These are phyloP conservation scores for Talaromyces sp. DNA, from an alignment of 2,329 filamentous ascomycete species.

Conservation along the genomic window DNA sequence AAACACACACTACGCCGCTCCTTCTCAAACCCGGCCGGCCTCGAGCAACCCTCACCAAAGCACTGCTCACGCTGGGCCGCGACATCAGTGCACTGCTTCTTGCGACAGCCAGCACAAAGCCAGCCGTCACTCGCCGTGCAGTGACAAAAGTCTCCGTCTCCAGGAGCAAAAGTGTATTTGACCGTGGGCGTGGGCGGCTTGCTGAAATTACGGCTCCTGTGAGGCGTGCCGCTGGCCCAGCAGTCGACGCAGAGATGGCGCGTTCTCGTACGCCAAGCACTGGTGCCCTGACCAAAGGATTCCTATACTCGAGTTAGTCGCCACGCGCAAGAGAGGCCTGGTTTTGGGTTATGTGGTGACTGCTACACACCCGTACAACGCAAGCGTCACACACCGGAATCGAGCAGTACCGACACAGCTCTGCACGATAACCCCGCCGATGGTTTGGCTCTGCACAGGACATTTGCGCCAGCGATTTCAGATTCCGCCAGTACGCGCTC, in stretches of 20 bases:
- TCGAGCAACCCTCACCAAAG: slow-evolving; percentile 19
- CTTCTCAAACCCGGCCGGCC: slow-evolving; percentile 15
- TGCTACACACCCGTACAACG: slow-evolving; percentile 17
- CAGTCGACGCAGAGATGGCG: slow-evolving; percentile 23
- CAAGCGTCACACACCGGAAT: slow-evolving; percentile 25
- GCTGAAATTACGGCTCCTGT: slow-evolving; percentile 16
- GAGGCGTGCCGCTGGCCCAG: slow-evolving; percentile 21
- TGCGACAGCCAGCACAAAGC: slow-evolving; percentile 23
- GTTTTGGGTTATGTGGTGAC: not conserved
- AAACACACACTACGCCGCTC: slow-evolving; percentile 24
- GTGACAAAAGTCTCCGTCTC: slow-evolving; percentile 18
- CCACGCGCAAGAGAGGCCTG: not conserved
- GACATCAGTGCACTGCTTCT: slow-evolving; percentile 19
- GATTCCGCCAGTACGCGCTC: slow-evolving; percentile 22
- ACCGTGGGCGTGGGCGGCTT: slow-evolving; percentile 8
- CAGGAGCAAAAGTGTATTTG: slow-evolving; percentile 12
- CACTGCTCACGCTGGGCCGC: slow-evolving; percentile 14
- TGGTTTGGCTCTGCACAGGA: slow-evolving; percentile 20
- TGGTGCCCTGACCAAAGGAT: slow-evolving; percentile 20
- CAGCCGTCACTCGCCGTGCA: slow-evolving; percentile 22
- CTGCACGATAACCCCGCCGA: slow-evolving; percentile 16
- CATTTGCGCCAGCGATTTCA: slow-evolving; percentile 19
- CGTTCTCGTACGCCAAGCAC: slow-evolving; percentile 23
- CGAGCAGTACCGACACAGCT: slow-evolving; percentile 23
- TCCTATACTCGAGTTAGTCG: slow-evolving; percentile 8